phyloP scores from a whole-genome alignment of 2,329 filamentous ascomycete species.

The Neofusicoccum ribis region DNA sequence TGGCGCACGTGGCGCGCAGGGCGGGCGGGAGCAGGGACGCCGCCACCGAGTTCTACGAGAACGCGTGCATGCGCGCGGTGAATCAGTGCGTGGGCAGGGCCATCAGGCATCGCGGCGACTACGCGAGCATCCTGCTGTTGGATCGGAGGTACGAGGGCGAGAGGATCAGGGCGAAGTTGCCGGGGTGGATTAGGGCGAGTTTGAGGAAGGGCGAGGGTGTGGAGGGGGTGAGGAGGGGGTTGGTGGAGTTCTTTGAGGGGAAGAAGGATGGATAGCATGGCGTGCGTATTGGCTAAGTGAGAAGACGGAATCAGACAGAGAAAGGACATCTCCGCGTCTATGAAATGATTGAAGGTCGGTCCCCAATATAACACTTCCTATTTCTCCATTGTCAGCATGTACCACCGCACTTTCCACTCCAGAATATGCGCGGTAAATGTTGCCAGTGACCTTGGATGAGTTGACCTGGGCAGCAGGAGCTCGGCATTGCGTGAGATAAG shows the following conservation, averaged over 20 bases:
- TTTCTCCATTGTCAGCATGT: slow-evolving; percentile 46
- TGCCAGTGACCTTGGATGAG: slow-evolving; percentile 82
- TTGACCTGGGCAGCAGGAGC: too few species aligned
- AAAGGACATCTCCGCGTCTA: background rate
- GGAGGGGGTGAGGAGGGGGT: slow-evolving; percentile 45
- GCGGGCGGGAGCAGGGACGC: slow-evolving; percentile 42
- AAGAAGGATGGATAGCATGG: slow-evolving; percentile 23
- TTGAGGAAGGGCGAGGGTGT: slow-evolving; percentile 46
- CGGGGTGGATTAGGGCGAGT: slow-evolving; percentile 81
- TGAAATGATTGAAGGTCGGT: background rate
- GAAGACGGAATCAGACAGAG: too few species aligned
- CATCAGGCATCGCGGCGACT: slow-evolving; percentile 84
- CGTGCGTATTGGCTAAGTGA: too few species aligned
- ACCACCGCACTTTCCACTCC: background rate
- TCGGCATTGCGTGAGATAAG: too few species aligned
- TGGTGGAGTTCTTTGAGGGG: slow-evolving; percentile 40
- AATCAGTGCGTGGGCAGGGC: slow-evolving; percentile 95
- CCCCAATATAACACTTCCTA: too few species aligned
- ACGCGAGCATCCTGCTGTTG: slow-evolving; percentile 83
- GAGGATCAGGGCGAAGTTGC: slow-evolving; percentile 76
- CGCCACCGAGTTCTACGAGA: slow-evolving; percentile 83
- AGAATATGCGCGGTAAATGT: too few species aligned
- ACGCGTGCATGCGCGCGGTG: slow-evolving; percentile 92
- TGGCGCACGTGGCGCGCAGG: slow-evolving; percentile 77
- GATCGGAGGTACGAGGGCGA: slow-evolving; percentile 76